Conservation (phyloP, 345 rosid species). For the Linum trigynum region DNA sequence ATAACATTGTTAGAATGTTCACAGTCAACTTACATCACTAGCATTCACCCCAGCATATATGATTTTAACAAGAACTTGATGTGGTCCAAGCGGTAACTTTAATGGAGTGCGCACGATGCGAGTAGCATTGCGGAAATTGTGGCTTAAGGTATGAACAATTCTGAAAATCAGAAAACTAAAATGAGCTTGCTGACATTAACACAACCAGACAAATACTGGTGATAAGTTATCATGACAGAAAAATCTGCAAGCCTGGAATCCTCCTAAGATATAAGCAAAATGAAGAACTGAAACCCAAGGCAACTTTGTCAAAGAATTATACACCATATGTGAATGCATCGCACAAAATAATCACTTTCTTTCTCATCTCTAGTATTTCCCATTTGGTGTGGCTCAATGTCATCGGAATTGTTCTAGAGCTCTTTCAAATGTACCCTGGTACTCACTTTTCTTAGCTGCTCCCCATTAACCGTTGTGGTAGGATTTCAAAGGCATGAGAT, state of each 20-base stretch:
- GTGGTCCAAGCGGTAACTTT: constrained; percentile 54
- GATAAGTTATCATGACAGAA: background rate
- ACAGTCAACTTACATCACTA: constrained; percentile 74
- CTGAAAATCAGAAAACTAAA: constrained; percentile 37
- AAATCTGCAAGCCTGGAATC: background rate
- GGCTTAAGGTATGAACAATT: constrained; percentile 76
- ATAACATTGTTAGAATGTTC: background rate
- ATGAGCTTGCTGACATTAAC: constrained; percentile 10
- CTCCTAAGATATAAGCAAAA: too few relatives aligned
- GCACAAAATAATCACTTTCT: too few relatives aligned
- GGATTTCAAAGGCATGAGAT: too few relatives aligned
- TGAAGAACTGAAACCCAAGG: too few relatives aligned
- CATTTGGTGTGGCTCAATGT: too few relatives aligned
- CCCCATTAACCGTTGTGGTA: too few relatives aligned
- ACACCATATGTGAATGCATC: too few relatives aligned
- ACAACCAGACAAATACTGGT: background rate
- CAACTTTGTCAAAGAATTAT: too few relatives aligned
- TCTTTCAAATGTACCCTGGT: too few relatives aligned
- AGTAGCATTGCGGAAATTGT: constrained; percentile 84
- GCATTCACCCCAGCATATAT: constrained; percentile 96
- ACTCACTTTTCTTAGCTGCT: too few relatives aligned
- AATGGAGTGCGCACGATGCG: constrained; percentile 38
- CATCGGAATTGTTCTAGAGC: too few relatives aligned
- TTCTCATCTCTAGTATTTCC: too few relatives aligned
- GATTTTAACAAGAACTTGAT: constrained; percentile 73